Conservation (phyloP, 2,329 filamentous ascomycete genomes). For the Elsinoe necatrix region DNA sequence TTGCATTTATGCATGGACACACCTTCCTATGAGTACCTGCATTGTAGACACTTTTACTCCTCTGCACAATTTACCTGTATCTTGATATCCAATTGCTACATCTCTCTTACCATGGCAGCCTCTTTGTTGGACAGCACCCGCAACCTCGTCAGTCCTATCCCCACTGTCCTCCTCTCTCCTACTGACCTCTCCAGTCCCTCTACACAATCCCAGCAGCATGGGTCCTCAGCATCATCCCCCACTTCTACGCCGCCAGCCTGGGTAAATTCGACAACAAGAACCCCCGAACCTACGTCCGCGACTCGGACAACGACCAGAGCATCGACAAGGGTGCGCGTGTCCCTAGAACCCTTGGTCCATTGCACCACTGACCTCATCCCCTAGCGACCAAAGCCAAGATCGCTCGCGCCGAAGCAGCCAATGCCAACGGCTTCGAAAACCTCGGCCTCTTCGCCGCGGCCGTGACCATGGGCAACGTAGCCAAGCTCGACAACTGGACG, state of each 20-base stretch:
- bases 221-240: conserved; percentile 30
- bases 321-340: conserved; percentile 22
- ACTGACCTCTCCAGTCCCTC: conserved; percentile 18
- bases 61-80: neutral
- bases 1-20: neutral
- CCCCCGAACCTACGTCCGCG: conserved; percentile 26
- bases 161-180: neutral
- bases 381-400: conserved; percentile 29
- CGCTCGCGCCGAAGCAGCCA: conserved; percentile 31
- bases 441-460: conserved; percentile 33
- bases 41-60: neutral
- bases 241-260: conserved; percentile 25
- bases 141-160: neutral
- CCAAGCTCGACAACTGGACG: conserved; percentile 24
- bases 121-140: neutral
- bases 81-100: neutral
- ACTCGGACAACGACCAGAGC: conserved; percentile 25
- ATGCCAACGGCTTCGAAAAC: conserved; percentile 34
- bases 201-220: conserved; percentile 27
- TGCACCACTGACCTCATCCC: neutral
- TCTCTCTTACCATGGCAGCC: conserved; percentile 1
- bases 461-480: conserved; percentile 33
- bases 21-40: no score
- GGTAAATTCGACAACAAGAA: conserved; percentile 24
- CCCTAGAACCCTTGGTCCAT: neutral